A percentile compares a stretch with the other conserved stretches of the same genome.
Conservation (phyloP, 2,329 filamentous ascomycete genomes). For the Berkeleyomyces rouxiae region DNA sequence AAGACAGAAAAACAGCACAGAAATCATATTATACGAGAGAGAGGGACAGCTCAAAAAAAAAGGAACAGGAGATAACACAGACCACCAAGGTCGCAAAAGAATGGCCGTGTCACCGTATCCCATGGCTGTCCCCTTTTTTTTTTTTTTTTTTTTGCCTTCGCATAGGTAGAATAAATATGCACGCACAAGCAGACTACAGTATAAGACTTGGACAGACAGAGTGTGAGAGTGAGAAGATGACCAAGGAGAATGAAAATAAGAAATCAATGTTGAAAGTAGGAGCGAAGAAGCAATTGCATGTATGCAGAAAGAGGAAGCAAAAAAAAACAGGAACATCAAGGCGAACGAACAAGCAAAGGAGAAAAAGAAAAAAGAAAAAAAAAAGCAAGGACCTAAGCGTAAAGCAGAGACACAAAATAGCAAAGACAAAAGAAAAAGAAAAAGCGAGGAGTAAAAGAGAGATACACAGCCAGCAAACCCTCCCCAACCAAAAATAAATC, state of each 20-base stretch:
- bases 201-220: too few relatives aligned
- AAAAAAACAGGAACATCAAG: conserved; percentile 14
- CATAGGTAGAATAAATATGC: too few relatives aligned
- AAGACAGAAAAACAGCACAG: too few relatives aligned
- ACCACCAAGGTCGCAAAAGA: neutral
- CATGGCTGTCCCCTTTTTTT: neutral
- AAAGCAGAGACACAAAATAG: neutral
- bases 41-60: neutral
- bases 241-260: too few relatives aligned
- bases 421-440: conserved; percentile 10
- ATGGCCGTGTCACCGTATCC: too few relatives aligned
- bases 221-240: too few relatives aligned
- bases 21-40: too few relatives aligned
- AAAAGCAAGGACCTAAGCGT: conserved; percentile 9
- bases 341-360: conserved; percentile 14
- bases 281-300: too few relatives aligned
- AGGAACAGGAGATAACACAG: neutral
- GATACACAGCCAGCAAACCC: conserved; percentile 6
- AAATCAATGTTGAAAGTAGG: too few relatives aligned
- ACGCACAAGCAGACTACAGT: too few relatives aligned
- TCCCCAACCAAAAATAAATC: neutral
- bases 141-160: neutral
- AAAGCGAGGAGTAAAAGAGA: conserved; percentile 9
- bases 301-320: neutral
- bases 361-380: conserved; percentile 10